Conservation (phyloP, 1,139 yeast genomes). For the Meyerozyma sp. region DNA sequence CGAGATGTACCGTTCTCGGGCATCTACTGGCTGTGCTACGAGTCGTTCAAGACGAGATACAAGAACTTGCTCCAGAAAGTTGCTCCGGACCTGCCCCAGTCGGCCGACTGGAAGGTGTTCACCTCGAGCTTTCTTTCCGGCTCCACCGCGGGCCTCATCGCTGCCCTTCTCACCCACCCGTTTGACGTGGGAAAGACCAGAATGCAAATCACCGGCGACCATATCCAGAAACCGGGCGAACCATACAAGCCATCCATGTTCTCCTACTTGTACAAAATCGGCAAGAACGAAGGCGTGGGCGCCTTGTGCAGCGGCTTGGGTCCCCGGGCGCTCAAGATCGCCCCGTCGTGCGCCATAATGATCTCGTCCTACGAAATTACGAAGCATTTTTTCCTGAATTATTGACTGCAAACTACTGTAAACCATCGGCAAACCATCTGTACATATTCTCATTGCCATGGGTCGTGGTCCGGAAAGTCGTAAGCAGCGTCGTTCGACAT, state of each 20-base stretch:
- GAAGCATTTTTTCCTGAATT: constrained; percentile 49
- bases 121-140: constrained; percentile 78
- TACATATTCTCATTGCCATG: neutral
- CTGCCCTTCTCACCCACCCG: constrained; percentile 86
- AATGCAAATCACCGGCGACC: constrained; percentile 53
- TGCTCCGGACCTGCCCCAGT: constrained; percentile 6
- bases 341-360: constrained; percentile 98
- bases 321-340: constrained; percentile 85
- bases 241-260: constrained; percentile 48
- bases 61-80: constrained; percentile 20
- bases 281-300: constrained; percentile 63
- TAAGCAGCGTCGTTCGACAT: neutral
- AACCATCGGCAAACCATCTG: no score
- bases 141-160: constrained; percentile 75
- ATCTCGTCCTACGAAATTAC: constrained; percentile 91
- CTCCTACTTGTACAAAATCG: constrained; percentile 55
- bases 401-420: neutral
- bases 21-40: constrained; percentile 89
- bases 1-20: constrained; percentile 97
- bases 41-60: constrained; percentile 30
- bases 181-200: constrained; percentile 97
- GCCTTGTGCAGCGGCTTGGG: constrained; percentile 81
- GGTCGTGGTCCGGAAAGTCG: neutral
- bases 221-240: constrained; percentile 13
- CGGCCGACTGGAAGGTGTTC: constrained; percentile 53